These are phyloP conservation scores for Scheffersomyces cryptocercus DNA, from an alignment of 1,139 yeast species.

Conservation along the genomic window DNA sequence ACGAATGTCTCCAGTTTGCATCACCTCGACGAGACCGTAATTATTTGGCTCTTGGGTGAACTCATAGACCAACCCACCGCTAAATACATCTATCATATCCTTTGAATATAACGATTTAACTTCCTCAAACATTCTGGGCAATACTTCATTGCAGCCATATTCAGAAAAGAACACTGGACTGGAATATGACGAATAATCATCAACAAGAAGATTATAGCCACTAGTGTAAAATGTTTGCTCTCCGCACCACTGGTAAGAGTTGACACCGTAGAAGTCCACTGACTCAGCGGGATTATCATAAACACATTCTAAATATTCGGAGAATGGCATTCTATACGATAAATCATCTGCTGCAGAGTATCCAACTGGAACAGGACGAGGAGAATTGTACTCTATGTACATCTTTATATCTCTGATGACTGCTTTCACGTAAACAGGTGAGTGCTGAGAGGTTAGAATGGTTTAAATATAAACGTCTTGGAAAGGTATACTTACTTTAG, in stretches of 20 bases:
- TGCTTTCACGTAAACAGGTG: constrained; percentile 76
- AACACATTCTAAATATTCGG: constrained; percentile 79
- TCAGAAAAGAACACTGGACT: constrained; percentile 89
- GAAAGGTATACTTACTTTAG: constrained; percentile 38
- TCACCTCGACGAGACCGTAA: constrained; percentile 78
- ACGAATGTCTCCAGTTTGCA: constrained; percentile 56
- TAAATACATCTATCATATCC: constrained; percentile 77
- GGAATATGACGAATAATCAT: constrained; percentile 65
- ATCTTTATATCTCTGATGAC: constrained; percentile 77
- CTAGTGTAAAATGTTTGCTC: constrained; percentile 76
- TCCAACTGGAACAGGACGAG: constrained; percentile 83
- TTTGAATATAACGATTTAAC: constrained; percentile 67
- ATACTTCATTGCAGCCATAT: constrained; percentile 86
- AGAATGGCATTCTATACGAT: constrained; percentile 69
- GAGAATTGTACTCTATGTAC: constrained; percentile 59
- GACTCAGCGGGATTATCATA: constrained; percentile 56
- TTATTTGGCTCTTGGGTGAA: constrained; percentile 85
- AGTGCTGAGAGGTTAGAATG: constrained; percentile 24
- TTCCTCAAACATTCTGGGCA: constrained; percentile 82
- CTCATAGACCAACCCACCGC: constrained; percentile 94
- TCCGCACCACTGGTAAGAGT: constrained; percentile 98
- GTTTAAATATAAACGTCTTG: constrained; percentile 2
- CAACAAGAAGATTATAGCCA: constrained; percentile 76
- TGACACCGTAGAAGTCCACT: constrained; percentile 93
- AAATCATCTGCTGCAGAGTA: constrained; percentile 96